Percentiles rank a stretch among this genome's conserved stretches.
Conservation (phyloP, 73 alveolate genomes). For the Symbiodinium pilosum region DNA sequence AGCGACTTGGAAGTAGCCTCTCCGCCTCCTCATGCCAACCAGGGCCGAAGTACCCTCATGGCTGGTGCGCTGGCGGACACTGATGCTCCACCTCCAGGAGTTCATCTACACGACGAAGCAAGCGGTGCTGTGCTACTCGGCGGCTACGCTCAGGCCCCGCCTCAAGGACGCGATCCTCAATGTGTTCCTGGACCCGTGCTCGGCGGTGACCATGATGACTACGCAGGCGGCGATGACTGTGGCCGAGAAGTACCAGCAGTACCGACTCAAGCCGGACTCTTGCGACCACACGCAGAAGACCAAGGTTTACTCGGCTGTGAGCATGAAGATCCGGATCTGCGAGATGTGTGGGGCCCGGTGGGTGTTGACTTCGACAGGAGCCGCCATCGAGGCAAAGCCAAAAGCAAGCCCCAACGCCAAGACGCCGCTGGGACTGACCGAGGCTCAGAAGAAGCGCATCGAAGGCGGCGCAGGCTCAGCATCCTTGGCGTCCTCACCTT, state of each 20-base stretch:
- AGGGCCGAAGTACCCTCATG: background rate
- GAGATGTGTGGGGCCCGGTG: constrained; percentile 31
- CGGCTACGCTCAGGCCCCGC: background rate
- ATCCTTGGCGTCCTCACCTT: background rate
- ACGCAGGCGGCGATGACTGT: background rate
- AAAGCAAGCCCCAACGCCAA: background rate
- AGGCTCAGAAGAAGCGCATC: too few species aligned
- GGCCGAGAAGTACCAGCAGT: background rate
- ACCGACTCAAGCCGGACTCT: background rate
- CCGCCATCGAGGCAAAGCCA: background rate
- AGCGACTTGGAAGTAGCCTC: too few species aligned
- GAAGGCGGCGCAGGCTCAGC: background rate
- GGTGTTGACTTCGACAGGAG: background rate
- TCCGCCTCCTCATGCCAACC: background rate
- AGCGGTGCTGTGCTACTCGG: background rate
- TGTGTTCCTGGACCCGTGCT: background rate
- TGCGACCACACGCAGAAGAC: background rate
- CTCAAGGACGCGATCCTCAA: background rate
- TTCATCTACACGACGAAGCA: background rate
- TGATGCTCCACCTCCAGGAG: background rate
- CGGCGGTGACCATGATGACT: background rate
- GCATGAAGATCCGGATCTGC: background rate
- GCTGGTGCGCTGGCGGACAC: background rate
- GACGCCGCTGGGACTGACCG: background rate
- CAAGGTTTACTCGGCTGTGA: background rate